Evolutionary conservation across 129 eudicot species (phyloP), one percentile per base, ranked within the genome.

Genomic region (Dittrichia graveolens): DNA sequence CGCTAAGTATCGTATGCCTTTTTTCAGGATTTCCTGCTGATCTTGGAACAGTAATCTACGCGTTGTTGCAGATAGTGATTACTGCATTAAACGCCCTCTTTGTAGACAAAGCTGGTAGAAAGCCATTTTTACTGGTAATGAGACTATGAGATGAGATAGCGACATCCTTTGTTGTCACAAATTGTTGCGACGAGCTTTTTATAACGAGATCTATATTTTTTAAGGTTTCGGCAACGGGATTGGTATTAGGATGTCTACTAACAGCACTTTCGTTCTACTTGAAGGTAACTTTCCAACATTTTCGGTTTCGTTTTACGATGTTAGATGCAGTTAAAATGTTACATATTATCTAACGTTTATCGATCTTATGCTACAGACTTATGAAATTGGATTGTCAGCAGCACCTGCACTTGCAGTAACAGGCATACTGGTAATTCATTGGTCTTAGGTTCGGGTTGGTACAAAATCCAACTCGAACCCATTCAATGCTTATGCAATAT

Each of bases 191-290:
- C 16, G 38, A 3, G 3, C 5, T 42, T 16, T 57, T 66, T 14
- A 12, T 65, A 61, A 76, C 24, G 38, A 24, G 5, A 72, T 59
- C 19, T 18, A 2, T 60, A 6, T 45, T 50, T 53, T 50, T 76
- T 6, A 79, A 93, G 98, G 88, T 84, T 82, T 93, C 98, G 41
- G 89, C 78, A 37, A 18, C 80, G 47, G 98, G 98, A 61, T 79
- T 93, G 57, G 89, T 87, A 53, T 14, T 84, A 31, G 98, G 98
- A 59, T 83, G 98, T 80, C 8, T 87, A 16, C 50, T 84, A 38
- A 73, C 85, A 6, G 89, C 87, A 7, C 50, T 86, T 57, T 84
- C 98, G 14, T 93, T 87, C 82, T 93, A 69, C 78, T 76, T 90
- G 6, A 93, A 87, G 98, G 96, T 92, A 79, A 74, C 14, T 7